Evolutionary conservation across 2,329 filamentous ascomycete genomes (phyloP), one percentile per base, ranked within the genome.

Genomic region (Epichloe elymi): DNA sequence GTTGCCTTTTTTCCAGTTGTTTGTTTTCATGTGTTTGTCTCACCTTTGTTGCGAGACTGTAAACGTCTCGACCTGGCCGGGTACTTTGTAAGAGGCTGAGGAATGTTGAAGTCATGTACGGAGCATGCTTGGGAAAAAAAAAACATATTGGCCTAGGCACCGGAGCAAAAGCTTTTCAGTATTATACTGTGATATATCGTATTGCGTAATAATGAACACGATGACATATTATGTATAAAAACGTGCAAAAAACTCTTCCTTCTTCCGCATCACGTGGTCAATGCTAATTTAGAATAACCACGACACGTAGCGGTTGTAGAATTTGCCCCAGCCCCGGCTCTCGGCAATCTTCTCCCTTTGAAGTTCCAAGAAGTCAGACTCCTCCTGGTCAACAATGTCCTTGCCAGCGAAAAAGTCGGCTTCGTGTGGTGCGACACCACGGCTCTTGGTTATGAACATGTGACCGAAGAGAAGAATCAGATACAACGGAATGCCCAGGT

Each of bases 401-500:
- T 88, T 88, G 60, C 84, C 85, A 0, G 77, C 77, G 69, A 77
- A 87, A 55, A 88, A 77, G 70, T 88, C 85, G 35, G 76, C 82
- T 58, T 79, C 73, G 53, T 75, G 67, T 0, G 83, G 70, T 54
- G 72, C 70, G 49, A 86, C 63, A 8, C 74, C 71, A 59, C 76
- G 72, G 55, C 69, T 76, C 65, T 74, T 74, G 49, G 72, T 78
- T 52, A 66, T 56, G 53, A 77, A 50, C 70, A 86, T 86, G 69
- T 84, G 83, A 0, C 83, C 85, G 53, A 82, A 78, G 61, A 88
- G 79, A 63, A 86, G 73, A 23, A 75, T 70, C 17, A 89, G 65
- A 65, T 88, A 90, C 20, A 90, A 66, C 1, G 86, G 86, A 58
- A 90, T 88, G 48, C 85, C 86, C 7, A 85, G 70, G 65, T 89